Base-by-base conservation (phyloP, 495 filamentous ascomycete genomes). In the Podospora conica region DNA sequence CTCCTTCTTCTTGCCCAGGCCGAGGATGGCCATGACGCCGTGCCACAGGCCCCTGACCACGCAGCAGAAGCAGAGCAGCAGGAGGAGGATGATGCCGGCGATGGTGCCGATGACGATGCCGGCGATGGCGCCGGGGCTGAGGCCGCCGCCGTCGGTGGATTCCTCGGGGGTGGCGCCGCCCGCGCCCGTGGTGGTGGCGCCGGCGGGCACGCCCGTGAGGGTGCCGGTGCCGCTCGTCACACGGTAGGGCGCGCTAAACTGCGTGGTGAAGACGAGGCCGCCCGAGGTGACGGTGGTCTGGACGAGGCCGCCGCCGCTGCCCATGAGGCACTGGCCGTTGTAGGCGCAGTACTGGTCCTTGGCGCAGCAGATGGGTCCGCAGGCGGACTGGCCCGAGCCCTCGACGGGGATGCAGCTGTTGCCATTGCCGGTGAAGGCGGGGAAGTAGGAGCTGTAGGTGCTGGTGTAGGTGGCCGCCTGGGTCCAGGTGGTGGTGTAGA, bases 81-180 rank as follows among this genome's bases (percentile, higher is more conserved):
- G 72, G 18, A 96, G 81, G 2, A 96, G 75, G 58, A 88, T 74
- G 23, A 92, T 81, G 70, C 89, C 93, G n/a, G 84, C 86, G 68
- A 97, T 84, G 6, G 88, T 86, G 68, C 93, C 93, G 58, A 97
- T 90, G 67, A 97, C 93, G 69, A 97, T 97, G 55, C 93, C 93
- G n/a, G 93, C 93, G 70, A 97, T 96, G 24, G 92, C 93, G 65
- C 93, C 93, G 59, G 85, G 86, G 72, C 88, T 92, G 57, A 97
- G 80, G 60, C 82, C 79, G 65, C 81, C 40, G 27, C 61, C 61
- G 54, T 23, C 61, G 73, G 81, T 58, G 63, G 67, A 64, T 62
- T 76, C 53, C 9, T 70, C 71, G 7, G 69, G 60, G 21, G 77
- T 80, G 12, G 64, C 70, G 4, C 57, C 69, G n/a, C 68, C 69